phyloP scores from a whole-genome alignment of 345 rosid species.

The Boechera retrofracta region DNA sequence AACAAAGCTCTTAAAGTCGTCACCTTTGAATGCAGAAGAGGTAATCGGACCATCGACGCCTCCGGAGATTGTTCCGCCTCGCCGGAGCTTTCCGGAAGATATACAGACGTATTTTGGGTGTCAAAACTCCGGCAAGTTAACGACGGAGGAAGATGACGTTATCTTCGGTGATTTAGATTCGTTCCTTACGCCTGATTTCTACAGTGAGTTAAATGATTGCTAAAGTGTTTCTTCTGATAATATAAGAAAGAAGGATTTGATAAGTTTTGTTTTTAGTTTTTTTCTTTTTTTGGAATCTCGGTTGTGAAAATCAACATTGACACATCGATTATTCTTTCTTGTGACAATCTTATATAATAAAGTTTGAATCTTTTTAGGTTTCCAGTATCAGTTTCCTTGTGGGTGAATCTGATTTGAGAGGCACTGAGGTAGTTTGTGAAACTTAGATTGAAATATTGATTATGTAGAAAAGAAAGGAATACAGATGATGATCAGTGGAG shows the following conservation, averaged over 20 bases:
- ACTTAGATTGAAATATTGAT: conserved; percentile 21
- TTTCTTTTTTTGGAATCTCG: conserved; percentile 4
- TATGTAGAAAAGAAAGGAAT: conserved; percentile 5
- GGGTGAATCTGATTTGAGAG: conserved; percentile 16
- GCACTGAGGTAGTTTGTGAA: conserved; percentile 3
- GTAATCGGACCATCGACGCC: conserved; percentile 60
- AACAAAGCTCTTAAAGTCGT: conserved; percentile 32
- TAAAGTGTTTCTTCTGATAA: background rate
- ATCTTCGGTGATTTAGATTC: conserved; percentile 75
- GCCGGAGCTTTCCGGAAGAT: conserved; percentile 74
- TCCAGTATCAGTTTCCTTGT: background rate
- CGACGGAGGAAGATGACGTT: conserved; percentile 58
- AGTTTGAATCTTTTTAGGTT: conserved; percentile 29
- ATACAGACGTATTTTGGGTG: conserved; percentile 74
- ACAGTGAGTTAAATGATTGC: conserved; percentile 55
- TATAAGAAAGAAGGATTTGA: background rate
- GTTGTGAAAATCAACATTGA: conserved; percentile 32
- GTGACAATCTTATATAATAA: conserved; percentile 38
- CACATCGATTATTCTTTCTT: conserved; percentile 33
- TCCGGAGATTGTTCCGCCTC: conserved; percentile 48
- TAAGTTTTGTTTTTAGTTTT: conserved; percentile 38
- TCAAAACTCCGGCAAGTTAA: conserved; percentile 58
- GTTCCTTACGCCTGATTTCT: conserved; percentile 61
- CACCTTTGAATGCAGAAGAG: conserved; percentile 64
- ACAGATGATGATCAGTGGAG: conserved; percentile 27